Base-by-base conservation (phyloP, 225 moss, liverwort and hornwort genomes). In the Rhytidiadelphus loreus region DNA sequence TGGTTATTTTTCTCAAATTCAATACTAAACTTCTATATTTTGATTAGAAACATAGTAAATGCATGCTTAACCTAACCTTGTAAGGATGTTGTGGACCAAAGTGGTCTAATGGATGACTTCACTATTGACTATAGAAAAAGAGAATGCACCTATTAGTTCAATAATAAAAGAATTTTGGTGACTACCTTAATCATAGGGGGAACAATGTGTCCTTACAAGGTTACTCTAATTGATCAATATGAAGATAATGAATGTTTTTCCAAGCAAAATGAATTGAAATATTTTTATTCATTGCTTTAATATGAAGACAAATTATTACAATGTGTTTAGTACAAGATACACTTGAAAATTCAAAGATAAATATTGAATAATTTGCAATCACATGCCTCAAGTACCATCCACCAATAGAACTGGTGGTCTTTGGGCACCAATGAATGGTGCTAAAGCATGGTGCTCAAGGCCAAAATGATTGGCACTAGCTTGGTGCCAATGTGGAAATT, bases 351-450 rank as follows among this genome's bases (percentile, higher is more conserved):
- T 81, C 21, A 12, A 30, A 26, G 4, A 25, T 25, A 19, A 29
- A 22, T 62, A 81, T 3, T 13, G 46, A 37, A 0, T 64, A 16
- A 18, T 37, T 37, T 65, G 25, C 13, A 83, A 83, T 28, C 5
- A 11, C 8, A 28, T 65, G 28, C 6, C 1, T 2, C 2, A 65
- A 65, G 8, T n/a, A 65, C 26, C 26, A 3, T 83, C 2, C 2
- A 7, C 11, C 17, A 17, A 0, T 78, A n/a, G 17, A 78, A 56
- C 17, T 28, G 11, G 17, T 78, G 11, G 26, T 14, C 17, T 11
- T 39, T n/a, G 6, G 26, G 3, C 1, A 10, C 1, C 0, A n/a
- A 0, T n/a, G 17, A 78, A 78, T 57, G n/a, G 6, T 56, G 7
- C 7, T 1, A 56, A 0, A 24, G 2, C 2, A n/a, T 56, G 6